These are phyloP conservation scores for Taphrina betulina DNA, from an alignment of 1,139 yeast species.

Conservation along the genomic window DNA sequence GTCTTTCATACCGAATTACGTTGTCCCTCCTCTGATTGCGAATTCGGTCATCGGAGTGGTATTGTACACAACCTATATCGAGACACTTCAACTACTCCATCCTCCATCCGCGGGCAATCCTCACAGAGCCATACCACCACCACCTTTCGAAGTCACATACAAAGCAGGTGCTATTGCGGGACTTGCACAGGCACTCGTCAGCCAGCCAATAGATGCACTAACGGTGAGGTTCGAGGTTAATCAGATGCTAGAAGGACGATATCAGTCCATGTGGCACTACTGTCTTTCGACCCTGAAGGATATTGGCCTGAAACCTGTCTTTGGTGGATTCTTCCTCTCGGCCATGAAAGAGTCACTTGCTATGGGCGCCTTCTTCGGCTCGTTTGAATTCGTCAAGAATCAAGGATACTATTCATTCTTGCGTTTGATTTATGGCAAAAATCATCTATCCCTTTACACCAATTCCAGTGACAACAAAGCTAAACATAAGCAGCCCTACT, in stretches of 20 bases:
- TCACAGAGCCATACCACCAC: conserved; percentile 35
- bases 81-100: conserved; percentile 42
- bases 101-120: conserved; percentile 14
- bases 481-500: conserved; percentile 25
- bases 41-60: conserved; percentile 80
- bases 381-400: conserved; percentile 74
- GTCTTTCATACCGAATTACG: conserved; percentile 78
- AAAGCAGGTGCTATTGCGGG: conserved; percentile 86
- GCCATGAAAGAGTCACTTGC: conserved; percentile 78
- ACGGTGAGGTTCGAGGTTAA: conserved; percentile 76
- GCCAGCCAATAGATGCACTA: conserved; percentile 92
- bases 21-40: conserved; percentile 81
- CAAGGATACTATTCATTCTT: conserved; percentile 35
- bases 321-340: conserved; percentile 81
- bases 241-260: conserved; percentile 64
- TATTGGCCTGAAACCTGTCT: conserved; percentile 78
- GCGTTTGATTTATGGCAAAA: conserved; percentile 35
- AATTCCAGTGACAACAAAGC: not conserved
- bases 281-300: conserved; percentile 66
- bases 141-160: conserved; percentile 59
- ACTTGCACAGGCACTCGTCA: conserved; percentile 79
- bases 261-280: conserved; percentile 73
- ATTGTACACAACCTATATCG: conserved; percentile 74
- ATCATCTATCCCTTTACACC: conserved; percentile 13
- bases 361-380: conserved; percentile 79